Base-by-base conservation (phyloP, 2,329 filamentous ascomycete genomes). In the Neonectria magnoliae region DNA sequence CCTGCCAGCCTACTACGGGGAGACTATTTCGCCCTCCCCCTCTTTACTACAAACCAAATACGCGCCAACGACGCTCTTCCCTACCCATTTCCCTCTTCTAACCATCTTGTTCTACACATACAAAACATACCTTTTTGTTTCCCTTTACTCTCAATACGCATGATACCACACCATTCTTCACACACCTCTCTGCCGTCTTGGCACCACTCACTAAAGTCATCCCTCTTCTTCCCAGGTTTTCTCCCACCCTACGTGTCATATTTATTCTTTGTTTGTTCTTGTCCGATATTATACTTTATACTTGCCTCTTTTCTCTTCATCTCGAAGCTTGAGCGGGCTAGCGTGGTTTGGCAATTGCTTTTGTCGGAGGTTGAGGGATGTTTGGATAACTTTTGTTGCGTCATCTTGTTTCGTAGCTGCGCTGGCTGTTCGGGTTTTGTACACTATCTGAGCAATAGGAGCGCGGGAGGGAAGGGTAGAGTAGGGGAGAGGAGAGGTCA, bases 121-220 rank as follows among this genome's bases (percentile, higher is more conserved):
- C 55, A 61, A 36, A 31, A 44, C 61, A 50, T 36, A 44, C 11
- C 41, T 47, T 36, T 62, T 66, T 62, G 64, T 62, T 71, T 67
- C 57, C 57, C 38, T 63, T 69, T 61, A 54, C 64, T 62, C 59
- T 68, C 58, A 66, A 65, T 68, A 71, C 64, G 63, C 65, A 72
- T 67, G 68, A 69, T 71, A 69, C 65, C 70, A 73, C 61, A 65
- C 44, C 52, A 66, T 62, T 59, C 54, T 45, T 58, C 59, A 54
- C 58, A 65, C 57, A 68, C 61, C 61, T 58, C 60, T 65, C 52
- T 57, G 60, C 52, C 41, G 45, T 61, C 45, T 72, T 63, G 60
- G 60, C 63, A 16, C 14, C 58, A 48, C 52, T 67, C 58, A 60
- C 41, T 55, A 48, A 63, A 68, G 27, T 61, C 44, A 60, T 57